Percentiles rank a stretch among this genome's conserved stretches.
phyloP scores from a whole-genome alignment of 352 stramenopile species.

The Globisporangium yorkense region DNA sequence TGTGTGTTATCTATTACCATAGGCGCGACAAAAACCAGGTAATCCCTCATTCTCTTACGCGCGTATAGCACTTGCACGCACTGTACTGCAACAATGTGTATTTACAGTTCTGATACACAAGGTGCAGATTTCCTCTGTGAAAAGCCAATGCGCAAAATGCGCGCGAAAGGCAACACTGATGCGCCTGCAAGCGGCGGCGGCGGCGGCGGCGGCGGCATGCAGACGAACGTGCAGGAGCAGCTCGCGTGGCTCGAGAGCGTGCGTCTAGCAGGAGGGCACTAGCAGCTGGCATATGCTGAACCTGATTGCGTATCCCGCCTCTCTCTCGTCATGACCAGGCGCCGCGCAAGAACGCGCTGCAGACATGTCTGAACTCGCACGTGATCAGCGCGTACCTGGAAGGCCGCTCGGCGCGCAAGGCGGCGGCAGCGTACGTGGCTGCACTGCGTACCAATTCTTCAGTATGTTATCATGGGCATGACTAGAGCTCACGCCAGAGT shows the following conservation, averaged over 20 bases:
- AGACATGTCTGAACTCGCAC: conserved; percentile 78
- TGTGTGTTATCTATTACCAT: too few relatives aligned
- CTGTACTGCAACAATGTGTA: not conserved
- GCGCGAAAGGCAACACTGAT: conserved; percentile 5
- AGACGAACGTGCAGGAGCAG: conserved; percentile 56
- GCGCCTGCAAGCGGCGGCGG: not conserved
- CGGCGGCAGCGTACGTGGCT: conserved; percentile 16
- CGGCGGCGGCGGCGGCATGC: conserved; percentile 3
- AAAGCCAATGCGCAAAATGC: conserved; percentile 3
- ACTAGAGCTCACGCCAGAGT: not conserved
- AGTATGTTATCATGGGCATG: too few relatives aligned
- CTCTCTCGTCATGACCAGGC: conserved; percentile 12
- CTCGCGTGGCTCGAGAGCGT: conserved; percentile 57
- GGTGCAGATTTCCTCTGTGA: too few relatives aligned
- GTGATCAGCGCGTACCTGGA: conserved; percentile 71
- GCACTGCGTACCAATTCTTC: not conserved
- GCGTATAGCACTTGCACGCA: too few relatives aligned
- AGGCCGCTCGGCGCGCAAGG: conserved; percentile 37
- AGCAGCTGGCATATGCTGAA: not conserved
- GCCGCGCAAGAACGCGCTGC: conserved; percentile 32
- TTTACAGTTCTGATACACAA: too few relatives aligned
- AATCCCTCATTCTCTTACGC: too few relatives aligned
- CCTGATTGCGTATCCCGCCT: not conserved
- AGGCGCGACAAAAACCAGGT: too few relatives aligned
- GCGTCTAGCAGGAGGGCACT: not conserved